A percentile compares a stretch with the other conserved stretches of the same genome.
These are phyloP conservation scores for Phaeoacremonium minimum DNA, from an alignment of 2,329 filamentous ascomycete genomes.

Conservation along the genomic window DNA sequence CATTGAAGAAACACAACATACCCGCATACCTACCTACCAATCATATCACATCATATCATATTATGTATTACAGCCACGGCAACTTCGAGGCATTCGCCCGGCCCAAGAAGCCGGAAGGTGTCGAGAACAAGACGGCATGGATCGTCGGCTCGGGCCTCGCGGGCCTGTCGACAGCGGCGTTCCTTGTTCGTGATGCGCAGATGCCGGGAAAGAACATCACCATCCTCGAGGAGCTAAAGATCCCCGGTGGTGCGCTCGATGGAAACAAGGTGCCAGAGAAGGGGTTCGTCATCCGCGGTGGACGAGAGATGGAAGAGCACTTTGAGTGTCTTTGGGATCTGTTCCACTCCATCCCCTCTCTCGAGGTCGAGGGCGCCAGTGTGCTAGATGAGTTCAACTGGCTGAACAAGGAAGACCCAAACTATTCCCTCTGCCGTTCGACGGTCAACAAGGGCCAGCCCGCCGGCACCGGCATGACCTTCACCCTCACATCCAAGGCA, in stretches of 20 bases:
- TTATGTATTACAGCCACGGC: conserved; percentile 21
- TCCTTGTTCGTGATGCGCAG: conserved; percentile 26
- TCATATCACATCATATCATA: conserved; percentile 2
- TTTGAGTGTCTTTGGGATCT: conserved; percentile 25
- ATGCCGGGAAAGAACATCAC: conserved; percentile 25
- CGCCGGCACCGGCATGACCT: conserved; percentile 16
- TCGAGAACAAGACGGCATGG: conserved; percentile 19
- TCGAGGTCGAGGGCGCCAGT: conserved; percentile 18
- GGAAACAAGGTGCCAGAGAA: conserved; percentile 20
- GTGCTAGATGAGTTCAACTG: conserved; percentile 25
- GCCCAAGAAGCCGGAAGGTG: conserved; percentile 13
- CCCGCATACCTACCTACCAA: no score
- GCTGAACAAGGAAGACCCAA: conserved; percentile 20
- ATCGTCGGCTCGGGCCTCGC: conserved; percentile 29
- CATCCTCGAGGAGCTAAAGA: conserved; percentile 23
- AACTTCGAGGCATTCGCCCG: conserved; percentile 16
- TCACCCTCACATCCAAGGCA: conserved; percentile 19
- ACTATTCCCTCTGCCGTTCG: conserved; percentile 19
- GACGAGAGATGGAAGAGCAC: conserved; percentile 25
- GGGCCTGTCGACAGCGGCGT: conserved; percentile 26
- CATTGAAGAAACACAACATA: no score
- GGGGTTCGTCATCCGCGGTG: conserved; percentile 28
- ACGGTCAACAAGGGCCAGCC: conserved; percentile 21
- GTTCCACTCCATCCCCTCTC: conserved; percentile 21
- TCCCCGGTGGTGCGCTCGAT: conserved; percentile 22